phyloP scores from a whole-genome alignment of 805 yeast species.

The Maudiozyma barnettii region DNA sequence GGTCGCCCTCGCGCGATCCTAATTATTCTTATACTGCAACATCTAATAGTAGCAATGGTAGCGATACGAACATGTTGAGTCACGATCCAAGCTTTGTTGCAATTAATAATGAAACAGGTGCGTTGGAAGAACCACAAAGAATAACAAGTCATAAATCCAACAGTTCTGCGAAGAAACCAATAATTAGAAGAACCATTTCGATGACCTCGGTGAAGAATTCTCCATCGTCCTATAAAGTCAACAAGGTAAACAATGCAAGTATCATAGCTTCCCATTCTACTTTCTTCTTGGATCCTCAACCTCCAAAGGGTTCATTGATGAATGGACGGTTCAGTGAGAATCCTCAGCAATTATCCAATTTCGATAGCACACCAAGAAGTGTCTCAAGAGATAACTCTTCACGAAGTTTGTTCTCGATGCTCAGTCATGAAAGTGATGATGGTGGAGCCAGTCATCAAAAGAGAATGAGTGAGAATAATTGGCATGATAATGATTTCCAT shows the following conservation, averaged over 20 bases:
- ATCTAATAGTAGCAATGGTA: no score
- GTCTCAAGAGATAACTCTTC: constrained; percentile 19
- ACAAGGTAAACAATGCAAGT: constrained; percentile 5
- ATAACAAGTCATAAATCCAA: background rate
- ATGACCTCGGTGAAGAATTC: constrained; percentile 7
- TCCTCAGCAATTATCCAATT: constrained; percentile 25
- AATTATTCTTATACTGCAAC: background rate
- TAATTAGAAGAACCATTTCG: constrained; percentile 21
- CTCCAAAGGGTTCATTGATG: constrained; percentile 25
- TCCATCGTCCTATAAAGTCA: background rate
- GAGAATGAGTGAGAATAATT: background rate
- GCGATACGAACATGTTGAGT: background rate
- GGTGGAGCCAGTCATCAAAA: background rate
- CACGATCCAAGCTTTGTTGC: background rate
- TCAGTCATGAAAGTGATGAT: background rate
- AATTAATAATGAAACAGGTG: background rate
- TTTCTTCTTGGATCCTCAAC: constrained; percentile 24
- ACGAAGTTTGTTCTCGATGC: background rate
- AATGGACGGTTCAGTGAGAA: constrained; percentile 26
- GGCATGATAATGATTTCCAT: background rate
- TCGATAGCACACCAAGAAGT: constrained; percentile 21
- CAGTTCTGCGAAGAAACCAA: constrained; percentile 12
- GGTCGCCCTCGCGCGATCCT: background rate
- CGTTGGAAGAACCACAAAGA: no score
- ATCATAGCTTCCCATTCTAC: constrained; percentile 19